A percentile compares a stretch with the other conserved stretches of the same genome.
Conservation (phyloP, 2,329 filamentous ascomycete species). For the Phoma sp. region DNA sequence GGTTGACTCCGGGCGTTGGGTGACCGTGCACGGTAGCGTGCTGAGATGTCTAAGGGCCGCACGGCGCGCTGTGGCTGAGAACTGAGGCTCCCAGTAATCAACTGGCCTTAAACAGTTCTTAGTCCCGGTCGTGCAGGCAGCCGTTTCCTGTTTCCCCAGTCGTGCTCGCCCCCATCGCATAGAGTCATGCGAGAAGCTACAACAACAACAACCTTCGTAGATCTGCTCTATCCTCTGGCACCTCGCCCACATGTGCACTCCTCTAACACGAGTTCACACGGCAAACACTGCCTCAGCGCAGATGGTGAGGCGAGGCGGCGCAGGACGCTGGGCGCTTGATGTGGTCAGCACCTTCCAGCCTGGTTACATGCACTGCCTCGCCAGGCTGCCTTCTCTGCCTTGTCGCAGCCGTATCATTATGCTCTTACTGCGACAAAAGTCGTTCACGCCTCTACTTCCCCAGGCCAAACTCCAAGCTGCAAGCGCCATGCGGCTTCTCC, state of each 20-base stretch:
- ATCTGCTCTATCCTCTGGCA: constrained; percentile 3
- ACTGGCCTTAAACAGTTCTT: not conserved
- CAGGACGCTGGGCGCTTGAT: constrained; percentile 3
- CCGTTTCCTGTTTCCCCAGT: not conserved
- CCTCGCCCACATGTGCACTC: constrained; percentile 2
- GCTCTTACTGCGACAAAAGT: not conserved
- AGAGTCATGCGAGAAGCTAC: not conserved
- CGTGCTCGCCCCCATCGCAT: not conserved
- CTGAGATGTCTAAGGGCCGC: not conserved
- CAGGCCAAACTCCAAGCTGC: not conserved
- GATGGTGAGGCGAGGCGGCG: constrained; percentile 6
- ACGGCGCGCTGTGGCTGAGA: not conserved
- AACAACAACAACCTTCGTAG: not conserved
- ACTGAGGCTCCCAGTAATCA: not conserved
- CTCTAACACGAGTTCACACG: constrained; percentile 1
- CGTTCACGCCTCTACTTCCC: not conserved
- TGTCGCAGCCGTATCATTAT: not conserved
- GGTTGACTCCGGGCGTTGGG: no score
- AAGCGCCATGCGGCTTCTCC: constrained; percentile 19
- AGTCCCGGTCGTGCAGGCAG: constrained; percentile 13
- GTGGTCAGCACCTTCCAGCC: constrained; percentile 5
- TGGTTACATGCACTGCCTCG: constrained; percentile 10
- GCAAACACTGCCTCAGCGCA: constrained; percentile 7
- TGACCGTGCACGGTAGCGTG: not conserved
- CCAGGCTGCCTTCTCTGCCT: constrained; percentile 11